These are phyloP conservation scores for Simplicillium sp. DNA, from an alignment of 2,329 filamentous ascomycete species.

Conservation along the genomic window DNA sequence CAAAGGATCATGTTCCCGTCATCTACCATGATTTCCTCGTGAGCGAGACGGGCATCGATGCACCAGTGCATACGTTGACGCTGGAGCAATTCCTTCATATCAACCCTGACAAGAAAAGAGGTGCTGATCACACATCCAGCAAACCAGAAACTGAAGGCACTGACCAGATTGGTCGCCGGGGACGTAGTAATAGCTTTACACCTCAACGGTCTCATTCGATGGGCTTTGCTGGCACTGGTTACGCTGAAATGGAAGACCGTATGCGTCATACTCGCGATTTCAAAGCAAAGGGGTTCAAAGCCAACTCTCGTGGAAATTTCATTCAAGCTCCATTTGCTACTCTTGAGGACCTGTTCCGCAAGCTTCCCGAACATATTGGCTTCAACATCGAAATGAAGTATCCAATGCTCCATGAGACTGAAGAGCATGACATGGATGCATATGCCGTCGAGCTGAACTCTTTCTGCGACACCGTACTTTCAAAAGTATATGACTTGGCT, in stretches of 20 bases:
- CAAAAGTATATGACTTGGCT: constrained; percentile 80
- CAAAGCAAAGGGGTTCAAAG: constrained; percentile 92
- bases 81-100: constrained; percentile 93
- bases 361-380: constrained; percentile 71
- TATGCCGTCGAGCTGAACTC: constrained; percentile 94
- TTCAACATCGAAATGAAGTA: constrained; percentile 99
- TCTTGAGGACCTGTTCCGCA: constrained; percentile 82
- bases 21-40: constrained; percentile 99
- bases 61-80: constrained; percentile 89
- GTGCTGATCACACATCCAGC: constrained; percentile 15
- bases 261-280: constrained; percentile 98
- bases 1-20: constrained; percentile 96
- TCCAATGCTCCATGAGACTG: constrained; percentile 91
- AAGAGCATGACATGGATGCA: constrained; percentile 93
- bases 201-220: constrained; percentile 46
- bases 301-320: constrained; percentile 84
- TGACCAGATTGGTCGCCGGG: constrained; percentile 8
- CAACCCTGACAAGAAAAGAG: constrained; percentile 46
- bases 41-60: constrained; percentile 94
- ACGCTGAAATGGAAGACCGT: constrained; percentile 53
- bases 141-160: constrained; percentile 21
- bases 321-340: constrained; percentile 96
- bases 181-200: constrained; percentile 27
- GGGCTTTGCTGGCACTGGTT: constrained; percentile 35
- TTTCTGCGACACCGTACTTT: constrained; percentile 88